Evolutionary conservation across 2,329 filamentous ascomycete species (phyloP), one percentile per base, ranked within the genome.

Genomic region (Xylariaceae sp.): DNA sequence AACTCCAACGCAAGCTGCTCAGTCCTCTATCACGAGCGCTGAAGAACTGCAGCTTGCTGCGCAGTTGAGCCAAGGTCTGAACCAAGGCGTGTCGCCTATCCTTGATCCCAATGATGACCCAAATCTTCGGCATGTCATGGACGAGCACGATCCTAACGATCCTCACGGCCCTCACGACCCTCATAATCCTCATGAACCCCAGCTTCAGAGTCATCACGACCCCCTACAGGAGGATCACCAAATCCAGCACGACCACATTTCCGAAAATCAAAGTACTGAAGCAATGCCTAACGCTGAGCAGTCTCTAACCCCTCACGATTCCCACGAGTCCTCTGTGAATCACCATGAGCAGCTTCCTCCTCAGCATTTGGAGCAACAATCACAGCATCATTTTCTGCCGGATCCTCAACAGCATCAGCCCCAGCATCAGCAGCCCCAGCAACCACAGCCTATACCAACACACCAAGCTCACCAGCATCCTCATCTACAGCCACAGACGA

Each of bases 31-130:
- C 13, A 57, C 52, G 15, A 78, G 72, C 43, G 66, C 71, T 4
- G 75, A 78, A 50, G 76, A 80, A 60, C 65, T 80, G 32, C 76
- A 78, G 56, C 64, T 80, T 30, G 76, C 76, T 12, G 76, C 77
- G 9, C 77, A 79, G 53, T 62, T 81, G 32, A 76, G 74, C 36
- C 73, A 77, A 45, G 74, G 69, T 33, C 63, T 80, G 13, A 71
- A 74, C 11, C 67, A 73, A 28, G 70, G 75, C 44, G 69, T 79
- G 56, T 63, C 68, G n/a, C 60, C 66, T 13, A 67, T 59, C 37
- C 51, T 72, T 15, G 71, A 73, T 41, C 60, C 67, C 2, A 66
- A 60, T 32, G 69, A 71, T 35, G 70, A 73, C 38, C 11, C 31
- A 17, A 34, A 34, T 34, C 31, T 34, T 8, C 19, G 17, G 9